Evolutionary conservation across 495 filamentous ascomycete species (phyloP), one percentile per base, ranked within the genome.

Genomic region (Daldinia loculata): DNA sequence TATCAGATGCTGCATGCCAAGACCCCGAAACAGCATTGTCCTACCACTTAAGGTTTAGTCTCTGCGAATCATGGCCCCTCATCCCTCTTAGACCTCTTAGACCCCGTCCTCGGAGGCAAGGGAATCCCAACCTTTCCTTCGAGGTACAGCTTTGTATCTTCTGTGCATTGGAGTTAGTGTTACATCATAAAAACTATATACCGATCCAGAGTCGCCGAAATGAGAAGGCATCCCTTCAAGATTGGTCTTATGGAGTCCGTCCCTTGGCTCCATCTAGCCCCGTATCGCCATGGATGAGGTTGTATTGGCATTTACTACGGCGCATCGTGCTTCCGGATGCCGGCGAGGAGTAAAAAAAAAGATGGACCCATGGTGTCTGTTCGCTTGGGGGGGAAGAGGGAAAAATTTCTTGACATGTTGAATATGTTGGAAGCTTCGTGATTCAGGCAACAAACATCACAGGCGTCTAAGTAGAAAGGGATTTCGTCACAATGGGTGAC

Each of bases 1-100:
- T 77, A 77, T 77, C 75, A 69, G 75, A 76, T 74, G 67, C 74
- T 74, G 74, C 75, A 71, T 69, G 68, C 74, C 71, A 76, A 74
- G 74, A 41, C 56, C 34, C 57, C 24, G 48, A 74, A 63, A 61
- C 53, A 53, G 60, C 51, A 30, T 61, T 59, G 8, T 61, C 68
- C 72, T 68, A 67, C 72, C 66, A 53, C 36, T 53, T 56, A 27
- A 48, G 51, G 61, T 53, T 59, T 72, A 70, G 69, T 62, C 41
- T 32, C 61, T 59, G 56, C 7, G n/a, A n/a, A 22, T 41, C 15
- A 60, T 34, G 4, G 38, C 22, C 24, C 14, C 36, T 12, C 56
- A 6, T 45, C 51, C 56, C 66, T 61, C 57, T 60, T 15, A 6
- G 45, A 29, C 56, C 66, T 61, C 57, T 60, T 15, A 6, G 45